A percentile compares a stretch with the other conserved stretches of the same genome.
phyloP scores from a whole-genome alignment of 768 basidiomycete species.

The Russula vinacea region DNA sequence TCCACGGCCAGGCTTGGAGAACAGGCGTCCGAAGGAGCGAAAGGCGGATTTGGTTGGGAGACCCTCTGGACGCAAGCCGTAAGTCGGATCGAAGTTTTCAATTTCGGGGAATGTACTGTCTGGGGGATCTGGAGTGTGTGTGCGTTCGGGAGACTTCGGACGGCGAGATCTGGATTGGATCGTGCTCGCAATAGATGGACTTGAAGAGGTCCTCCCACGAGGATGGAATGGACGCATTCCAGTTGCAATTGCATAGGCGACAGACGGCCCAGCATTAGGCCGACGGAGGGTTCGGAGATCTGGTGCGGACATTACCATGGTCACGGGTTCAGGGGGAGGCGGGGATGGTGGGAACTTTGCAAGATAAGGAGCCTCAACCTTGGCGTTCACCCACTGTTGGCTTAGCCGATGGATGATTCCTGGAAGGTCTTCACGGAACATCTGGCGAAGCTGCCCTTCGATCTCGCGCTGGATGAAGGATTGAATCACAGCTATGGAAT shows the following conservation, averaged over 20 bases:
- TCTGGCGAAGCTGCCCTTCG: constrained; percentile 92
- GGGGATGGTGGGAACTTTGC: constrained; percentile 47
- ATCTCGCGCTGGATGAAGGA: constrained; percentile 98
- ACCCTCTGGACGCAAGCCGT: constrained; percentile 90
- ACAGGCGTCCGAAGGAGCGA: constrained; percentile 71
- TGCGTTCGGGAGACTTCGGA: constrained; percentile 36
- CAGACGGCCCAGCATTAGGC: constrained; percentile 5
- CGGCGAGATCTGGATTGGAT: constrained; percentile 16
- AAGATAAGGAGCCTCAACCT: constrained; percentile 89
- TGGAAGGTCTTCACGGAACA: constrained; percentile 96
- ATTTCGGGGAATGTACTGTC: constrained; percentile 52
- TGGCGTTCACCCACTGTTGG: constrained; percentile 94
- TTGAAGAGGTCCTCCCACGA: constrained; percentile 24
- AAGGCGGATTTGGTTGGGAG: constrained; percentile 83
- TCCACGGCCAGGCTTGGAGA: constrained; percentile 58
- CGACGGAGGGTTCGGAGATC: constrained; percentile 10
- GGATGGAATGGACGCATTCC: constrained; percentile 14
- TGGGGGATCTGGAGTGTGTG: constrained; percentile 32
- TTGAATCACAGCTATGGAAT: constrained; percentile 96
- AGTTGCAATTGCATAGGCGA: constrained; percentile 10
- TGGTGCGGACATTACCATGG: constrained; percentile 22
- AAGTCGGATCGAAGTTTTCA: constrained; percentile 94
- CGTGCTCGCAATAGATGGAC: constrained; percentile 14
- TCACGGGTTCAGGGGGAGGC: constrained; percentile 21
- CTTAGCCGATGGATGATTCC: constrained; percentile 94